Evolutionary conservation across 106 monocot species (phyloP), one percentile per base, ranked within the genome.

Genomic region (Ottelia alismoides): DNA sequence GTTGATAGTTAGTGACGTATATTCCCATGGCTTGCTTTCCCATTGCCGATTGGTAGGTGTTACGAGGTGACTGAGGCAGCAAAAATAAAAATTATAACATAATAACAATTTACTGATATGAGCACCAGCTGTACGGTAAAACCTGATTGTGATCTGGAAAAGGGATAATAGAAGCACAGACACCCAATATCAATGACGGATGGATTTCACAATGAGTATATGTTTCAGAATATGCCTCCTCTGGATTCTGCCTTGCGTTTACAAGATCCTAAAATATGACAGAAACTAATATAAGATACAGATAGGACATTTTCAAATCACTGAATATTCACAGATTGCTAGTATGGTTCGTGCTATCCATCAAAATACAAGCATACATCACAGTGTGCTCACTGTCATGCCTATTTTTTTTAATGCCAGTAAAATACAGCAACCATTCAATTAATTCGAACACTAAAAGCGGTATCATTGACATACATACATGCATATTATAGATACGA

Each of bases 21-120:
- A 85, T 98, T 50, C 98, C 98, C 98, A 98, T 98, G 45, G 98
- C 98, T 65, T 98, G 98, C 63, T 90, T 98, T 52, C 98, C 98
- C 98, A 98, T 98, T 24, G 98, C 98, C 65, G 90, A 98, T 87
- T 98, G 98, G 58, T 98, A 98, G 28, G 98, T 98, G 64, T 98
- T 98, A 24, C 98, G 74, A 28, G 98, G 98, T 68, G 98, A 98
- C 47, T 98, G 98, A 52, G 18, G 55, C 3, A 73, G 11, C 43
- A 20, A 22, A 23, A 70, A 54, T 9, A 22, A 47, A 58, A 56
- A 47, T 30, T n/a, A 46, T 24, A 40, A n/a, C 25, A 2, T 14
- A 30, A 50, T 7, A 46, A 30, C 23, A 11, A 47, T 53, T 53
- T 53, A 23, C 5, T 11, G 2, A 45, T 18, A 1, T 2, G 22